Base-by-base conservation (phyloP, 306 rosid genomes). In the Leucaena leucocephala region DNA sequence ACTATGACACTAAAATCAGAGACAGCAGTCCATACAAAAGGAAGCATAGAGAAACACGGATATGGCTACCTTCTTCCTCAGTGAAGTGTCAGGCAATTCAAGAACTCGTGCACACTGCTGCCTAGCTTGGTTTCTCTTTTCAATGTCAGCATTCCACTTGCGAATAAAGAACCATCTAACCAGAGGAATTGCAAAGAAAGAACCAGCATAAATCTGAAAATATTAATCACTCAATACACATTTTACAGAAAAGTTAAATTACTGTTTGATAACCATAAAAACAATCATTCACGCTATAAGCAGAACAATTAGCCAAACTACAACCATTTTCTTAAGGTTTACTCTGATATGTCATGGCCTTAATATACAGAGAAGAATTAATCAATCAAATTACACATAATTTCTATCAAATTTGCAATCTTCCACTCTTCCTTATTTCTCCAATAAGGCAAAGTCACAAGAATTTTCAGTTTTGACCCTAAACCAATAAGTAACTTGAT, bases 151-250 rank as follows among this genome's bases (percentile, higher is more conserved):
- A 86, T 95, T 95, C 72, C 85, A 93, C 58, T 74, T 86, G 15
- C 76, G 85, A 82, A 89, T 34, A 67, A 89, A 61, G 74, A 91
- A 88, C 98, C 96, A 93, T 81, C 99, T 96, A 75, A 89, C 80
- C 85, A 95, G 85, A 74, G 99, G 99, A 89, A 95, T 95, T 63
- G 98, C 92, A 87, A 95, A 95, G 92, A 95, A 93, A 17, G 99
- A 95, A 84, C 96, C 98, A 52, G 99, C 99, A 84, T 95, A 95
- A 65, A 95, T 84, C 99, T 95, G 92, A 86, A 85, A 35, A 81
- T 70, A 63, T 76, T 75, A 85, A 14, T 64, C 63, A 77, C 68
- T 58, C 43, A 70, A 58, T 59, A 38, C 52, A 78, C 64, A 71
- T 45, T 77, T 52, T 42, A 76, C 78, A 52, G 34, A 12, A 55